Evolutionary conservation across 2,329 filamentous ascomycete genomes (phyloP).

Genomic region (Diaporthe destruens): DNA sequence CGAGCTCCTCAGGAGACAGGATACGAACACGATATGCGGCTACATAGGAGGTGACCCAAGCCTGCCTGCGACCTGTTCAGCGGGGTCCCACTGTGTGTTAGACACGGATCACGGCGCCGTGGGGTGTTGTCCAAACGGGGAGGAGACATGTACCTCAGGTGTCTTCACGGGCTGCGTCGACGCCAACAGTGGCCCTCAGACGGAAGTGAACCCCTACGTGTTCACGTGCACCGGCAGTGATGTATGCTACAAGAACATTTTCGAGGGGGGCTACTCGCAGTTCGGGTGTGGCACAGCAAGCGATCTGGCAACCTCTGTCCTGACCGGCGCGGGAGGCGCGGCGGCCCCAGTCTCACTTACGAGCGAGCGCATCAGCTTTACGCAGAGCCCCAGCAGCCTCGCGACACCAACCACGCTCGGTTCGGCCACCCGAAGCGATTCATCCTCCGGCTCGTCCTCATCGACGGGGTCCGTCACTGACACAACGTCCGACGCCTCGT

Average conservation of each 20-base stretch:
- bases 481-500: conserved; percentile 28
- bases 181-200: conserved; percentile 61
- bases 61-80: conserved; percentile 68
- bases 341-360: conserved; percentile 53
- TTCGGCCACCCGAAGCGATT: conserved; percentile 44
- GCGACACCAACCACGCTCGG: conserved; percentile 58
- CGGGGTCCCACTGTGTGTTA: conserved; percentile 70
- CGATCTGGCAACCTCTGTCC: conserved; percentile 62
- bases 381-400: conserved; percentile 54
- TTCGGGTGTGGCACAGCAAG: conserved; percentile 68
- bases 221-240: conserved; percentile 65
- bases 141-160: conserved; percentile 63
- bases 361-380: conserved; percentile 57
- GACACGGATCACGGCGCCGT: conserved; percentile 63
- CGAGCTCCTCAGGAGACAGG: conserved; percentile 56
- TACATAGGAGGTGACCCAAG: conserved; percentile 66
- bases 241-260: conserved; percentile 68
- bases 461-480: background rate
- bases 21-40: conserved; percentile 68
- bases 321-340: conserved; percentile 59
- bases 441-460: conserved; percentile 40
- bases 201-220: conserved; percentile 67
- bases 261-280: conserved; percentile 67
- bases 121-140: conserved; percentile 68
- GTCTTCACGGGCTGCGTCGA: conserved; percentile 71